Evolutionary conservation across 306 rosid genomes (phyloP).

Genomic region (Lotus japonicus): DNA sequence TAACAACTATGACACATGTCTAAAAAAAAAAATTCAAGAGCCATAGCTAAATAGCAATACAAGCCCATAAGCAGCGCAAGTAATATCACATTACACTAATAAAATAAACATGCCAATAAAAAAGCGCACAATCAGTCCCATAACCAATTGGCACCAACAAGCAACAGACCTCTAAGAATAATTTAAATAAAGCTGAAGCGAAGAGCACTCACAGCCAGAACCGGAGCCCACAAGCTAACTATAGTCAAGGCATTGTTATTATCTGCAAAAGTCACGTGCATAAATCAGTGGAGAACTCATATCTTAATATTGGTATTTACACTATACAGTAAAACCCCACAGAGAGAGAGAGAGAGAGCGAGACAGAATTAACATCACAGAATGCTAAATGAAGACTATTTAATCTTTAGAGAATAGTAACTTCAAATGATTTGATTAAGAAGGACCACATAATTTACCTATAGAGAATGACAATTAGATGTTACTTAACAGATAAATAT

Average conservation of each 20-base stretch:
- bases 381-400: background rate
- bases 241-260: constrained; percentile 69
- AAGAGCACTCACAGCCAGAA: constrained; percentile 78
- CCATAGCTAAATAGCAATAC: no score
- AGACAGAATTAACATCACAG: background rate
- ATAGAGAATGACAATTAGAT: background rate
- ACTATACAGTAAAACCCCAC: background rate
- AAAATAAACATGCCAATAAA: no score
- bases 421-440: background rate
- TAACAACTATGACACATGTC: no score
- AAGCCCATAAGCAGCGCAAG: no score
- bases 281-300: constrained; percentile 17
- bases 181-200: constrained; percentile 1
- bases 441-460: background rate
- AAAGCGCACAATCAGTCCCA: background rate
- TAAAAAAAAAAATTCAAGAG: no score
- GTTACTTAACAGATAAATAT: background rate
- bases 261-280: constrained; percentile 46
- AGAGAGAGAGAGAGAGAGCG: background rate
- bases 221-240: constrained; percentile 91
- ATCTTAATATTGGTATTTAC: background rate
- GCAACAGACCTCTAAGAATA: background rate
- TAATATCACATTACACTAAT: no score
- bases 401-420: background rate
- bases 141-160: background rate